Evolutionary conservation across 208 protist species (phyloP), one percentile per base, ranked within the genome.

Genomic region (Novymonas esmeraldas): DNA sequence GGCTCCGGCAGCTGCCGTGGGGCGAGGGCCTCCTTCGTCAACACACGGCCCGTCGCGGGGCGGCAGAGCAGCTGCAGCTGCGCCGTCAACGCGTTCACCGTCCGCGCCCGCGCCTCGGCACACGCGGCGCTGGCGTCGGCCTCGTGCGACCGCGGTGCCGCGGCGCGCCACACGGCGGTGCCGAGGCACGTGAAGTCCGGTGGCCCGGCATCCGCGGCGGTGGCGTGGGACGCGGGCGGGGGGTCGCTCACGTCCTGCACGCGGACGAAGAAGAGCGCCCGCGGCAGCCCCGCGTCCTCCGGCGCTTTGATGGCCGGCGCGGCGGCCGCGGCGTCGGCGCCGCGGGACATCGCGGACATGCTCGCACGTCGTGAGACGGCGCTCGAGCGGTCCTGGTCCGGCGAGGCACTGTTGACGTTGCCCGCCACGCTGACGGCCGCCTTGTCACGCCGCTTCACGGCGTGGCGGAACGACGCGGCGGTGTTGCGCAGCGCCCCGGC

Each of bases 261-360:
- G 13, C 76, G 84, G 28, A 65, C 36, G 42, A 91, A 92, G 65
- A 90, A 90, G 31, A 95, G 76, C 33, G 82, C 89, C 14, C 84
- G 83, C 28, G 89, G 89, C 13, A 92, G 81, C 24, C 50, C 38
- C 20, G 45, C 20, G 0, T 59, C 52, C 24, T 49, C 44, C 0
- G 28, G 3, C 36, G 22, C 44, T 6, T 62, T 49, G n/a, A 16
- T 48, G 14, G 44, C 16, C 2, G 34, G 6, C 14, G 45, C 14
- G 22, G 50, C 28, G 41, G 44, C 6, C 24, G 78, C 36, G 11
- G 10, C 14, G 41, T 65, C 49, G 26, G 3, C 31, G 24, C 16
- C 45, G 2, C 18, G 29, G 26, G 41, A 28, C 1, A 16, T 3
- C 9, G 13, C n/a, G 26, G 49, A 31, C 5, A 72, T 18, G 60